phyloP scores from a whole-genome alignment of 805 yeast genomes.

The Schizosaccharomyces cryophilus region DNA sequence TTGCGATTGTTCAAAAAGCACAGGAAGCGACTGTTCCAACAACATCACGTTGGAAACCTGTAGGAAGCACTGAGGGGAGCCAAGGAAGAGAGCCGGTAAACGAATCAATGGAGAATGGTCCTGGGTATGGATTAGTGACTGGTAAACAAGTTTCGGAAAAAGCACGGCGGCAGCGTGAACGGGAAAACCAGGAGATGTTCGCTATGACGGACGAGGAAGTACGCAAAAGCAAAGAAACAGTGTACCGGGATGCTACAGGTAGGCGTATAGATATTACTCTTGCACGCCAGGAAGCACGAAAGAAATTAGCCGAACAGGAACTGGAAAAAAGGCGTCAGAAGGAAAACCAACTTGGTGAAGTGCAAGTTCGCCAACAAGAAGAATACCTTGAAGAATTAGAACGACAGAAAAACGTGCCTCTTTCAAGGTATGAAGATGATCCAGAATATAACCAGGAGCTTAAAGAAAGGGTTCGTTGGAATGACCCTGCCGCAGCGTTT shows the following conservation, averaged over 20 bases:
- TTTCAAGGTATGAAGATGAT: constrained; percentile 19
- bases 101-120: not conserved
- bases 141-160: constrained; percentile 18
- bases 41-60: not conserved
- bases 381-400: constrained; percentile 15
- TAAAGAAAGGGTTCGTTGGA: constrained; percentile 19
- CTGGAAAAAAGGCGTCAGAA: constrained; percentile 11
- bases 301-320: constrained; percentile 10
- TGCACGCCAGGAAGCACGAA: constrained; percentile 10
- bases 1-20: constrained; percentile 5
- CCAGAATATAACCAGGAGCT: constrained; percentile 16
- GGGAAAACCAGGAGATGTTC: constrained; percentile 4
- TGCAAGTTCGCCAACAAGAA: constrained; percentile 18
- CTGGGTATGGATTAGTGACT: not conserved
- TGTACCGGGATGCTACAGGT: constrained; percentile 41
- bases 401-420: constrained; percentile 10
- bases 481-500: constrained; percentile 41
- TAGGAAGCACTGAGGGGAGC: not conserved
- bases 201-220: not conserved
- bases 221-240: constrained; percentile 16
- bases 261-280: constrained; percentile 22
- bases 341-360: constrained; percentile 17
- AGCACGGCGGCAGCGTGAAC: constrained; percentile 6
- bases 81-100: too few species aligned
- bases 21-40: not conserved